Conservation (phyloP, 176 grass and related monocot genomes). For the Ensete glaucum region DNA sequence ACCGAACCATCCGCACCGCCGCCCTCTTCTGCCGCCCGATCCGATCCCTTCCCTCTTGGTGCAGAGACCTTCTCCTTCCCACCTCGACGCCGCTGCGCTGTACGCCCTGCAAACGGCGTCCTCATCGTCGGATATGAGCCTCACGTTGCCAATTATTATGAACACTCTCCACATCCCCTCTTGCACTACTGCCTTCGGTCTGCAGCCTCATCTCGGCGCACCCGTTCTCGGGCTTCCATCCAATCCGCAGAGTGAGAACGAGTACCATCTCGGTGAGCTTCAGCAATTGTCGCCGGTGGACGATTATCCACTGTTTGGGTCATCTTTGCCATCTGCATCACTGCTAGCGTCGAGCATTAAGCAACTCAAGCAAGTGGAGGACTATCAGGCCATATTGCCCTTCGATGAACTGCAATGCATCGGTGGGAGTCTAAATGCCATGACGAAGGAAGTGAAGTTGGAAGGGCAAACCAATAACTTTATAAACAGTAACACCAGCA, state of each 20-base stretch:
- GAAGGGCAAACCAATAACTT: neutral
- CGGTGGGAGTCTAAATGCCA: neutral
- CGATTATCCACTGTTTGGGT: neutral
- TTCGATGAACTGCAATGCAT: neutral
- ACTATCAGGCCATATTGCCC: neutral
- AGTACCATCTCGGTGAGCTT: neutral
- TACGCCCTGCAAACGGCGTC: neutral
- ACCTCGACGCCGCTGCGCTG: neutral
- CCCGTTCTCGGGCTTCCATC: neutral
- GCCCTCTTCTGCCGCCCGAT: neutral
- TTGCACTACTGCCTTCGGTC: neutral
- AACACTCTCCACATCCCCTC: neutral
- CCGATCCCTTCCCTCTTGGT: neutral
- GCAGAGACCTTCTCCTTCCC: neutral
- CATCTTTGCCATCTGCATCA: neutral
- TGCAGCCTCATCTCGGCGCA: conserved; percentile 10
- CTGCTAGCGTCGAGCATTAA: neutral
- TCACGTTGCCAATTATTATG: neutral
- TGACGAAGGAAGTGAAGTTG: conserved; percentile 14
- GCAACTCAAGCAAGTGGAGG: neutral
- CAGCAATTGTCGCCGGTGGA: neutral
- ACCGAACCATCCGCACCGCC: neutral
- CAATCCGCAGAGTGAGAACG: neutral
- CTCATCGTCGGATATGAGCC: neutral
- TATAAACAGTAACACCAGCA: neutral